Evolutionary conservation across 73 alveolate genomes (phyloP).

Genomic region (Paramecium tetraurelia): DNA sequence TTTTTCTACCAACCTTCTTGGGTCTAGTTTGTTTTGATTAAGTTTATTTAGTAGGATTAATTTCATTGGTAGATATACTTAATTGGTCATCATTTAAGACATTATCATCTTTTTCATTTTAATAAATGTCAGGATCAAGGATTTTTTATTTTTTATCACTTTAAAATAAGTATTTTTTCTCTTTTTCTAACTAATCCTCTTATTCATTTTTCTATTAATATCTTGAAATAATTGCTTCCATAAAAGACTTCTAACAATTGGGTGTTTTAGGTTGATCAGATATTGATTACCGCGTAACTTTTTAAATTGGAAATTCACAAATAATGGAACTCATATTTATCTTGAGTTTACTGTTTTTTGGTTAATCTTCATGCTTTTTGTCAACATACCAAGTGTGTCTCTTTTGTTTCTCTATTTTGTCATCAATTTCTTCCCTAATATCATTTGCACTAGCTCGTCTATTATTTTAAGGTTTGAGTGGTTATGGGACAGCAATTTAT

Average conservation of each 20-base stretch:
- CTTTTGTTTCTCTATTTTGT: not conserved
- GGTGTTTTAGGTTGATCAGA: not conserved
- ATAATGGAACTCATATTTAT: not conserved
- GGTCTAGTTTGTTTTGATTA: not conserved
- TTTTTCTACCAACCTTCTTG: not conserved
- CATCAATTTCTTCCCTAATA: not conserved
- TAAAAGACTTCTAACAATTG: not conserved
- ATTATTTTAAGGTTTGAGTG: not conserved
- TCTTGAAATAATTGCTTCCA: not conserved
- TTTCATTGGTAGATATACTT: not conserved
- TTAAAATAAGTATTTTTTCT: not conserved
- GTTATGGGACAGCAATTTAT: not conserved
- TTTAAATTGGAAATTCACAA: slow-evolving; percentile 9
- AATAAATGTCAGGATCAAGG: not conserved
- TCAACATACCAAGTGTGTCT: not conserved
- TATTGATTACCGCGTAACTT: not conserved
- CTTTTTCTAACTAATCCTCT: not conserved
- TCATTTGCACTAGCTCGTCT: not conserved
- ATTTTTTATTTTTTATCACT: not conserved
- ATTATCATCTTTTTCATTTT: not conserved
- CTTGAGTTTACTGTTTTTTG: not conserved
- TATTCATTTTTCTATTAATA: not conserved
- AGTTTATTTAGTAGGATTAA: not conserved
- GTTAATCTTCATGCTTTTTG: not conserved
- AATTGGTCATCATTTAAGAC: not conserved